Evolutionary conservation across 2,329 filamentous ascomycete genomes (phyloP), one percentile per base, ranked within the genome.

Genomic region (Phialocephala subalpina): DNA sequence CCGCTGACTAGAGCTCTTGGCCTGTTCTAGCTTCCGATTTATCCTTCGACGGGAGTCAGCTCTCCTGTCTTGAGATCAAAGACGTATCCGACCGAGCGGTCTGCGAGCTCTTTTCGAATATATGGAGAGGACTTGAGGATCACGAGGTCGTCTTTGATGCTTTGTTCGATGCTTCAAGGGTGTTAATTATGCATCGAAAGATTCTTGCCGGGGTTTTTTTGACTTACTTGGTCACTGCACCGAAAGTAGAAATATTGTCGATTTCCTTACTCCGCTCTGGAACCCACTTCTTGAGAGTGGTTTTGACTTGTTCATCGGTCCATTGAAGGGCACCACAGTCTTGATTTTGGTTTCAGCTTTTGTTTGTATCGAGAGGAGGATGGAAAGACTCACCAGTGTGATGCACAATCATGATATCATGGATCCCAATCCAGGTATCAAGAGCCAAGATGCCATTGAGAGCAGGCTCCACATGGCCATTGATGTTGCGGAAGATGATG

Each of bases 371-470:
- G 14, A 2, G 22, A 14, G 35, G 36, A 29, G 35, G 3, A 7
- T 3, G 11, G 36, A 29, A 2, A 33, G 25, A 59, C 58, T 18
- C 56, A 76, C 74, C 73, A 29, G 69, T 76, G 58, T 77, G 74
- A 29, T 76, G 73, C 42, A 76, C 66, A 9, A 77, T 66, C 56
- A 74, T 65, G 38, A 76, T 70, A 3, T 76, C 68, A 7, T 60
- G 64, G 22, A 75, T 57, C 2, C 40, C 52, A 16, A 73, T 16
- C 27, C 73, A 63, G 18, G 60, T 53, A 57, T 76, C 71, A 1
- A 75, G 60, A 56, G 70, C 66, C 8, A 74, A 52, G 25, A 75
- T 66, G 35, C 72, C 70, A 14, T 69, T 64, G 2, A 74, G 58
- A 29, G 58, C 65, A 12, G 69, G 73, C 3, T 58, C 59, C 20